Evolutionary conservation across 2,329 filamentous ascomycete species (phyloP).

Genomic region (Cladosporium sp.): DNA sequence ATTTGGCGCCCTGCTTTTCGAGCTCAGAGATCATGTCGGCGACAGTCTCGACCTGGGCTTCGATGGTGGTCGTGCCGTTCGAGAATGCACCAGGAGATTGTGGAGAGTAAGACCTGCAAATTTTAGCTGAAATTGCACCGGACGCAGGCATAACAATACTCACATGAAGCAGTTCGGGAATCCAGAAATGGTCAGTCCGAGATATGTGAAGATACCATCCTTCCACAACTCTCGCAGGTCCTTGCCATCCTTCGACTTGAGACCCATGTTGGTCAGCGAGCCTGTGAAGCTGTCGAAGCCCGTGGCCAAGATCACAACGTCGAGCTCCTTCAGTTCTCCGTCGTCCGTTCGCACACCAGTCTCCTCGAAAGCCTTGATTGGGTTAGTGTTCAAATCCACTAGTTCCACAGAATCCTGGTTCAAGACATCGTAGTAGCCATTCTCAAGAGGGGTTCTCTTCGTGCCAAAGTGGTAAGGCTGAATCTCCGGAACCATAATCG

Average conservation of each 20-base stretch:
- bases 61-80: conserved; percentile 48
- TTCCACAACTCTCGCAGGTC: conserved; percentile 48
- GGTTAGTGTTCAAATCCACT: conserved; percentile 43
- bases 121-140: background rate
- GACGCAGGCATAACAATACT: background rate
- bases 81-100: conserved; percentile 46
- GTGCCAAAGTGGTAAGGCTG: conserved; percentile 46
- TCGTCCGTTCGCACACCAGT: conserved; percentile 45
- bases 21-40: conserved; percentile 44
- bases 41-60: conserved; percentile 48
- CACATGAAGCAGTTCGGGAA: conserved; percentile 41
- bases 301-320: conserved; percentile 47
- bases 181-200: conserved; percentile 38
- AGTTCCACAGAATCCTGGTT: conserved; percentile 45
- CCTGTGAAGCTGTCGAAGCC: conserved; percentile 46
- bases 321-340: conserved; percentile 44
- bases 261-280: conserved; percentile 39
- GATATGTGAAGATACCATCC: conserved; percentile 42
- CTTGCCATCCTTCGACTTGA: conserved; percentile 36
- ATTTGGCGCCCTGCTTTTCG: conserved; percentile 39
- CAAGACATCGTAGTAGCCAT: conserved; percentile 50
- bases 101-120: conserved; percentile 12
- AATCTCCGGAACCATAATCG: conserved; percentile 45
- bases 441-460: conserved; percentile 47
- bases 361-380: conserved; percentile 44